Conservation (phyloP, 1,139 yeast species). For the Hansenula lynferdii region DNA sequence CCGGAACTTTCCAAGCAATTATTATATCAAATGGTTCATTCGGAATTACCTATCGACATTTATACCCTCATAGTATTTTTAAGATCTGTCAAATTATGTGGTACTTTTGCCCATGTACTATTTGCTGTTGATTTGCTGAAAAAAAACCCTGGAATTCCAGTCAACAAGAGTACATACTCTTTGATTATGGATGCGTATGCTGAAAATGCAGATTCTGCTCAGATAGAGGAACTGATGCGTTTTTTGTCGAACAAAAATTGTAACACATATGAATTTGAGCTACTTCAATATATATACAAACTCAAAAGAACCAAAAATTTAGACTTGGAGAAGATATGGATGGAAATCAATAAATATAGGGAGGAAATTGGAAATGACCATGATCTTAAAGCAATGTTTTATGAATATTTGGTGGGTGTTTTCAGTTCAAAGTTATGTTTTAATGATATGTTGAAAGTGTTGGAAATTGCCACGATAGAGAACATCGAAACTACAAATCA, state of each 20-base stretch:
- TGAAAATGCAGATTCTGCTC: constrained; percentile 9
- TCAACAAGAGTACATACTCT: constrained; percentile 15
- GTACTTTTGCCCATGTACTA: constrained; percentile 14
- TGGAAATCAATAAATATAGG: not conserved
- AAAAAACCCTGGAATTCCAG: constrained; percentile 14
- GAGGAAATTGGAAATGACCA: not conserved
- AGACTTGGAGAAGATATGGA: not conserved
- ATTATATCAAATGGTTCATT: constrained; percentile 20
- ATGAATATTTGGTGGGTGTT: not conserved
- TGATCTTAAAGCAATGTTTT: not conserved
- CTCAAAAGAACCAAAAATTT: not conserved
- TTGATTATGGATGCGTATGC: constrained; percentile 10
- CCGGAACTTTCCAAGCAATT: constrained; percentile 22
- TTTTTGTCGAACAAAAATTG: constrained; percentile 4
- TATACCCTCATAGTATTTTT: constrained; percentile 14
- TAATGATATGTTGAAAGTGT: not conserved
- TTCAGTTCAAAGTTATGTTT: not conserved
- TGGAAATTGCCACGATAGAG: not conserved
- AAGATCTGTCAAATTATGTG: constrained; percentile 10
- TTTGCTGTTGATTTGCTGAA: constrained; percentile 18
- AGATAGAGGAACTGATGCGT: constrained; percentile 6
- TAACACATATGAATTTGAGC: not conserved
- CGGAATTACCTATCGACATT: constrained; percentile 18
- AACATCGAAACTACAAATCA: not conserved
- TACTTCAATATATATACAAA: no score